These are phyloP conservation scores for Talaromyces amestolkiae DNA, from an alignment of 2,329 filamentous ascomycete species.

Conservation along the genomic window DNA sequence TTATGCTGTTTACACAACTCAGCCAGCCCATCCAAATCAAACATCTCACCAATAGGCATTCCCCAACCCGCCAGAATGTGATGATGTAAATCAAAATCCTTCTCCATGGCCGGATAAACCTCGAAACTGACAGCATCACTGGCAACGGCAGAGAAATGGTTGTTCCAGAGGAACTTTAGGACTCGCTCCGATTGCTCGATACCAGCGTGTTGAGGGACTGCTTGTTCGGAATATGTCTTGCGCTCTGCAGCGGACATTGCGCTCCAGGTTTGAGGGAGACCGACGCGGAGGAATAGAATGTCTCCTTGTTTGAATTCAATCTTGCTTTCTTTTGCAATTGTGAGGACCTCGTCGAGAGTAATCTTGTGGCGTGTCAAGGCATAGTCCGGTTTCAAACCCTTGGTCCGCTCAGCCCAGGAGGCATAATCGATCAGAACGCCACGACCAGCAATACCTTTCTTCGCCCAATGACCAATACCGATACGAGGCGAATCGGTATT, in stretches of 20 bases:
- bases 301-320: conserved; percentile 38
- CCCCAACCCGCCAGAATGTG: conserved; percentile 39
- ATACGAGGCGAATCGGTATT: conserved; percentile 34
- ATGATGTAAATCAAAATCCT: conserved; percentile 38
- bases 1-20: conserved; percentile 32
- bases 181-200: conserved; percentile 42
- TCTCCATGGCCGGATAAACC: conserved; percentile 43
- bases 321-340: conserved; percentile 36
- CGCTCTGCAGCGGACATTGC: conserved; percentile 31
- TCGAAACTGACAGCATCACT: conserved; percentile 61
- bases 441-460: conserved; percentile 40
- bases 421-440: conserved; percentile 43
- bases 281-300: conserved; percentile 41
- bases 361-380: conserved; percentile 35
- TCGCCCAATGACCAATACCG: conserved; percentile 40
- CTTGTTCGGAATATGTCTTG: conserved; percentile 31
- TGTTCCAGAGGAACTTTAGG: conserved; percentile 60
- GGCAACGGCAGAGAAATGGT: conserved; percentile 58
- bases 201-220: conserved; percentile 34
- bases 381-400: conserved; percentile 30
- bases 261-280: conserved; percentile 36
- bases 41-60: conserved; percentile 42
- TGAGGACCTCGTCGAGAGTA: conserved; percentile 35
- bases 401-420: conserved; percentile 33
- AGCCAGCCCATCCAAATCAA: conserved; percentile 39